A percentile compares a stretch with the other conserved stretches of the same genome.
Conservation (phyloP, 1,139 yeast species). For the Zhuliangozyma blackwelliae region DNA sequence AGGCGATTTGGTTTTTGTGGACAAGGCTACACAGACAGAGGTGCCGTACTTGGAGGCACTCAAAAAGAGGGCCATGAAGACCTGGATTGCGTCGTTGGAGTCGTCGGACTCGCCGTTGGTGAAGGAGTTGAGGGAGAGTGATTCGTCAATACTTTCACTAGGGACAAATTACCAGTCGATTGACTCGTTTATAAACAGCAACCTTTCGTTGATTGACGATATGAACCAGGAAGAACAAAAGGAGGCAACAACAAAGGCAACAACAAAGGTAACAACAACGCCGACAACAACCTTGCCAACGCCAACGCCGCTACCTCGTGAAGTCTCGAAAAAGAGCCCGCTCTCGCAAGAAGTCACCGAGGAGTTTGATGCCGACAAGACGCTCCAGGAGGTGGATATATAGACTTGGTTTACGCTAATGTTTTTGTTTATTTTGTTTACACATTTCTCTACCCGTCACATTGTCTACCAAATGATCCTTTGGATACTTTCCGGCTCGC, state of each 20-base stretch:
- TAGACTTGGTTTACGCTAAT: not conserved
- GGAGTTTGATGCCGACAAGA: slow-evolving; percentile 5
- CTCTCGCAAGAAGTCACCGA: slow-evolving; percentile 9
- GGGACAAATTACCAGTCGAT: slow-evolving; percentile 18
- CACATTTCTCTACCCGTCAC: not conserved
- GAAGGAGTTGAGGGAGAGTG: slow-evolving; percentile 18
- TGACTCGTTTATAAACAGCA: slow-evolving; percentile 26
- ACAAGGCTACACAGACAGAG: slow-evolving; percentile 41
- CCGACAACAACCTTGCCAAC: not conserved
- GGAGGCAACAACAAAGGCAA: not conserved
- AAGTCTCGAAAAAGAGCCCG: slow-evolving; percentile 8
- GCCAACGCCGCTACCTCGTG: not conserved
- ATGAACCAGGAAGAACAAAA: slow-evolving; percentile 1
- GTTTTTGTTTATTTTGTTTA: not conserved
- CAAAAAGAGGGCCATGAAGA: slow-evolving; percentile 26
- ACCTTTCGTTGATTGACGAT: slow-evolving; percentile 17
- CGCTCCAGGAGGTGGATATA: slow-evolving; percentile 8
- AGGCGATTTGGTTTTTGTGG: slow-evolving; percentile 68
- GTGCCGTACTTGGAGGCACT: slow-evolving; percentile 66
- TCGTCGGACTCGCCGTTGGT: slow-evolving; percentile 16
- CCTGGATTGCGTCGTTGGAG: slow-evolving; percentile 30
- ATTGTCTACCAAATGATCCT: slow-evolving; percentile 76
- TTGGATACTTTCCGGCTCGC: slow-evolving; percentile 54
- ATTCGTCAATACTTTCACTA: slow-evolving; percentile 17
- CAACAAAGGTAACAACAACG: not conserved